Conservation (phyloP, 371 early-diverging fungal genomes). For the Mortierella polycephala region DNA sequence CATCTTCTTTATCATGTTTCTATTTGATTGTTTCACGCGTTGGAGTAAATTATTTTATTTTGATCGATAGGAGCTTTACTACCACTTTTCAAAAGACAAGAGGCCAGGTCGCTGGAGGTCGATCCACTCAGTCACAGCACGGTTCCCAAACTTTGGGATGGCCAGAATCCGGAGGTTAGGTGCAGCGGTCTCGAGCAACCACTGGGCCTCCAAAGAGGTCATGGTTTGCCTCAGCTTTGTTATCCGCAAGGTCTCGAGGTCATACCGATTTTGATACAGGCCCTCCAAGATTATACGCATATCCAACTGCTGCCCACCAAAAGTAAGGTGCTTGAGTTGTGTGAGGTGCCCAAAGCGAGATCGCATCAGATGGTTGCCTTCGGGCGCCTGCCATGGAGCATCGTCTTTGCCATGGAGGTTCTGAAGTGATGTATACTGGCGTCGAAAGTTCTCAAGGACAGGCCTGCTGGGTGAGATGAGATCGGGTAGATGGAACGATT, state of each 20-base stretch:
- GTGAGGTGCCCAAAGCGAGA: conserved; percentile 18
- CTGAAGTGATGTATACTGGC: not conserved
- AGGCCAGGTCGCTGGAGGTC: conserved; percentile 34
- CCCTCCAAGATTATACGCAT: conserved; percentile 12
- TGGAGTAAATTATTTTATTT: not conserved
- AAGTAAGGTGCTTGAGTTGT: conserved; percentile 18
- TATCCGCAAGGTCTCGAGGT: conserved; percentile 26
- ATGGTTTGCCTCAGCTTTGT: conserved; percentile 23
- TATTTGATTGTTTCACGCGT: not conserved
- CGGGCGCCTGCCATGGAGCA: not conserved
- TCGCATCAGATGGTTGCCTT: conserved; percentile 31
- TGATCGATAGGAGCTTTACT: too few species aligned
- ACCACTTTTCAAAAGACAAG: conserved; percentile 21
- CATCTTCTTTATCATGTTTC: conserved; percentile 5
- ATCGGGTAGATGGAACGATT: conserved; percentile 29
- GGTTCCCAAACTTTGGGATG: conserved; percentile 31
- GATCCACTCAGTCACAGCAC: conserved; percentile 22
- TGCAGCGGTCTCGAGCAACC: conserved; percentile 31
- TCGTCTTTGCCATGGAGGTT: not conserved
- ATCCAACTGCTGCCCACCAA: conserved; percentile 31
- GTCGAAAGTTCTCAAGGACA: conserved; percentile 6
- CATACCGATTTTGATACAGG: conserved; percentile 1
- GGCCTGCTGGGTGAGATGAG: conserved; percentile 17
- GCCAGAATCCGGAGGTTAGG: conserved; percentile 19
- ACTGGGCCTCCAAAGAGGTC: conserved; percentile 24